Percentiles rank a stretch among this genome's conserved stretches.
Evolutionary conservation across 2,329 filamentous ascomycete species (phyloP).

Genomic region (Scortechinia acanthostroma): DNA sequence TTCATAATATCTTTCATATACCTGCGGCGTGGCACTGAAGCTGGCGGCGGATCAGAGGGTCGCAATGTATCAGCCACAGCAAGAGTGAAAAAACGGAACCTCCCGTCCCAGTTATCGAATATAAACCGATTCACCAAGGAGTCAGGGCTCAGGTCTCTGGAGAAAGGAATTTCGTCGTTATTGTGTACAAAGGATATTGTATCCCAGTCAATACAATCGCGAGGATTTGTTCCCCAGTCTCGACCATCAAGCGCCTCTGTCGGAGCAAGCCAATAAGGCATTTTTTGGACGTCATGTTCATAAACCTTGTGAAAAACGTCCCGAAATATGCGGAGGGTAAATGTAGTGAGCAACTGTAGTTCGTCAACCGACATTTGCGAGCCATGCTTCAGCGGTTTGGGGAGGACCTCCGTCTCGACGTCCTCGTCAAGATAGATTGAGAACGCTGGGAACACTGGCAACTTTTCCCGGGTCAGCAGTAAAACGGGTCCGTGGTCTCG

Average conservation of each 20-base stretch:
- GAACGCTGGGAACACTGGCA: conserved; percentile 64
- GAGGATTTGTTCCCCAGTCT: no score
- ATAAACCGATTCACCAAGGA: conserved; percentile 46
- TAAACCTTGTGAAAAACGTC: conserved; percentile 89
- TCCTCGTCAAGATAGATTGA: conserved; percentile 66
- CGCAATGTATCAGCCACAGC: conserved; percentile 47
- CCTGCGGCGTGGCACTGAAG: conserved; percentile 34
- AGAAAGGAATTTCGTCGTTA: conserved; percentile 24
- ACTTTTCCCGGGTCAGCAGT: conserved; percentile 58
- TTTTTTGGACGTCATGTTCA: conserved; percentile 47
- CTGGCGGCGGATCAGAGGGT: conserved; percentile 58
- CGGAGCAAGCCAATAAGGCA: conserved; percentile 82
- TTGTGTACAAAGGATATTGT: conserved; percentile 32
- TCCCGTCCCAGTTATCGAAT: conserved; percentile 52
- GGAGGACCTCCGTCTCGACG: conserved; percentile 49
- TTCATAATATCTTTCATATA: conserved; percentile 64
- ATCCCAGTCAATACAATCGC: conserved; percentile 66
- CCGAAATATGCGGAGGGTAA: conserved; percentile 70
- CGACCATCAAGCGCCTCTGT: conserved; percentile 15
- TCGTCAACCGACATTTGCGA: conserved; percentile 10
- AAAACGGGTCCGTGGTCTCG: conserved; percentile 55
- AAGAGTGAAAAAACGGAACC: conserved; percentile 50
- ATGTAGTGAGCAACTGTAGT: conserved; percentile 53
- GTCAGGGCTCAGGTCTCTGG: conserved; percentile 29
- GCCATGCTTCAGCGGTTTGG: no score